Base-by-base conservation (phyloP, 495 filamentous ascomycete genomes). In the Hyphodiscus hymeniophilus region DNA sequence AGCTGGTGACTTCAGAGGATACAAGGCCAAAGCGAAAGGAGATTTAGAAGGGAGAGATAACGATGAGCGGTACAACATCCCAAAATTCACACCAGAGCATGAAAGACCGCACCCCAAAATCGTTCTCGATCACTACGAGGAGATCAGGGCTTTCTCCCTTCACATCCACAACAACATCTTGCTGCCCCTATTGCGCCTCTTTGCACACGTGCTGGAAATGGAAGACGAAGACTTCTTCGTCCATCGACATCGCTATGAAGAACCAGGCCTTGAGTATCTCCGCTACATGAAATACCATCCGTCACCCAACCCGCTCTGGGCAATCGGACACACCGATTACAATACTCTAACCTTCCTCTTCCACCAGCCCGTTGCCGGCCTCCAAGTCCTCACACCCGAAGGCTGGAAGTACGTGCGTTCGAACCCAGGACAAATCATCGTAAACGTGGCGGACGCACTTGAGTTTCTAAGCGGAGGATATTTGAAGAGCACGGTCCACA, bases 221-320 rank as follows among this genome's bases (percentile, higher is more conserved):
- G 18, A 28, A 24, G 69, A 72, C 13, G 71, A 76, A 45, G 69
- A 75, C 13, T 69, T 66, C 42, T 66, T 79, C 17, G 58, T 69
- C 0, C 62, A 71, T 10, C 59, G 60, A n/a, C 76, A 80, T 47
- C 63, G 62, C 8, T 79, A 79, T 41, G 68, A 73, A 15, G 62
- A 64, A 11, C 54, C 65, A 12, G 62, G 64, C 21, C 64, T 69
- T 8, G 65, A 67, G 43, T 70, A 76, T 52, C 58, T 79, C 5
- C 66, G 76, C 0, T 77, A 78, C 55, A 77, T 77, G 73, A 71
- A 71, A 35, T 79, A 77, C 47, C 58, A 66, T 35, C 59, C 66
- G 0, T n/a, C n/a, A 16, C 3, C 34, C n/a, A 38, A 38, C 18
- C 34, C 34, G 34, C 34, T 38, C 2, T 38, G 34, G 34, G n/a